These are phyloP conservation scores for Podospora pseudoanserina DNA, from an alignment of 495 filamentous ascomycete genomes.

Conservation along the genomic window DNA sequence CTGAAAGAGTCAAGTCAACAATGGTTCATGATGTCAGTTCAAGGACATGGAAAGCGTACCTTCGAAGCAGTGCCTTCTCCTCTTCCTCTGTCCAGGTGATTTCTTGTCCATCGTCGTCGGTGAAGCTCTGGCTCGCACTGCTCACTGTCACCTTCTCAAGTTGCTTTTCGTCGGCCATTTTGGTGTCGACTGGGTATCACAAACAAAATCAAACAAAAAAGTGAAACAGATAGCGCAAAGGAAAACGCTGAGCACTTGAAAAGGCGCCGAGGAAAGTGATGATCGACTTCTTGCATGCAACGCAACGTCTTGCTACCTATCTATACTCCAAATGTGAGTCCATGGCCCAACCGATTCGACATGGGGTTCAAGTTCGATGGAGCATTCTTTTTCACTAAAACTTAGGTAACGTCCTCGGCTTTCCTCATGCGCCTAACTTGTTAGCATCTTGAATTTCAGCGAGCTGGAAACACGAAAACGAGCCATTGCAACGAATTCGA, in stretches of 20 bases:
- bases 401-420: neutral
- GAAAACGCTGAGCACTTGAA: neutral
- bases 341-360: neutral
- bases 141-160: conserved; percentile 5
- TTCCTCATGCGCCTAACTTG: neutral
- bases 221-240: neutral
- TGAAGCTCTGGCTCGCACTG: conserved; percentile 23
- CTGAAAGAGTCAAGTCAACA: conserved; percentile 25
- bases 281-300: neutral
- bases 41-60: conserved; percentile 20
- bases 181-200: neutral
- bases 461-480: neutral
- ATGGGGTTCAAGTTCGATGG: neutral
- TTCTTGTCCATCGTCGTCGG: conserved; percentile 25
- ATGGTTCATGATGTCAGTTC: neutral
- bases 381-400: neutral
- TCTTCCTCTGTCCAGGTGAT: conserved; percentile 36
- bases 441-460: neutral
- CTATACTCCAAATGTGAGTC: neutral
- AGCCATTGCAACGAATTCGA: neutral
- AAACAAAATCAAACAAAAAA: neutral
- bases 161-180: conserved; percentile 26
- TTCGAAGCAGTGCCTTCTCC: conserved; percentile 34
- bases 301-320: neutral
- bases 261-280: neutral